Evolutionary conservation across 2,329 filamentous ascomycete genomes (phyloP), one percentile per base, ranked within the genome.

Genomic region (Botrytis squamosa): DNA sequence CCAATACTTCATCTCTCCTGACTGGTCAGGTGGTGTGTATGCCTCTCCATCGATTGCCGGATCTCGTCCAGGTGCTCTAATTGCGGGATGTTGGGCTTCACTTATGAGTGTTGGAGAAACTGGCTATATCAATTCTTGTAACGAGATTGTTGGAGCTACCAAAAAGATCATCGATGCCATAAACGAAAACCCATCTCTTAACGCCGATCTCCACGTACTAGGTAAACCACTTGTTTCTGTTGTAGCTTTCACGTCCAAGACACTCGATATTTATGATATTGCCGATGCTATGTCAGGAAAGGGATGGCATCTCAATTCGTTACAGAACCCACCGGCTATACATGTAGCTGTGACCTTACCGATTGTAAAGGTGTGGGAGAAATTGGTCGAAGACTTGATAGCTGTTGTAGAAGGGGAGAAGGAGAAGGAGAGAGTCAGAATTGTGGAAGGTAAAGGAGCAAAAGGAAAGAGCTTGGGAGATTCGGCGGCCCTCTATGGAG

Each of bases 11-110:
- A 92, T 99, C 81, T 93, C 92, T 46, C 92, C 96, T 10, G 93
- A 97, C 84, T 99, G 96, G 96, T 91, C 92, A 16, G 96, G 96
- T 74, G 96, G 96, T 79, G 94, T 99, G 14, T 99, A 99, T 83
- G 96, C 94, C 59, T 97, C 93, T 1, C 96, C 96, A 0, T 93
- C 92, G 8, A 93, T 98, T 70, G 95, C 96, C 1, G 96, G 96
- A 9, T 97, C 93, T 1, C 90, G 96, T 0, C 95, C 96, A 0
- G 96, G 96, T 65, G 95, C 96, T 2, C 87, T 99, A 73, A 99
- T 99, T 77, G 96, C 96, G 1, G 95, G 93, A 66, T 97, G 95
- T 86, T 99, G 97, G 96, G 91, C 95, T 2, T 94, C 90, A 82
- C 86, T 99, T 80, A 95, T 99, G 91, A 89, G 87, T 70, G 89